Base-by-base conservation (phyloP, 106 monocot species). In the Allium cepa region DNA sequence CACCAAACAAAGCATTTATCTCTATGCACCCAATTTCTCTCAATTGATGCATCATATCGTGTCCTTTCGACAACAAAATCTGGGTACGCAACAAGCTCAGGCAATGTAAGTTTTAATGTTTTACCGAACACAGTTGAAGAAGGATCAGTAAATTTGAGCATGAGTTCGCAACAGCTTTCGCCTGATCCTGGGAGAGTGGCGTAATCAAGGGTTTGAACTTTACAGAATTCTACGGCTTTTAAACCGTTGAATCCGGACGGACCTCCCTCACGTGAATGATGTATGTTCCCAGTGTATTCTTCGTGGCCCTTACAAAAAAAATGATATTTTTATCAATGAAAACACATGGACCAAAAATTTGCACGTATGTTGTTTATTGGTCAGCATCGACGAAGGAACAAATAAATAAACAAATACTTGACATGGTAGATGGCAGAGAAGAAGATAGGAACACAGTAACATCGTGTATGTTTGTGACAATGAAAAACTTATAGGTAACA, bases 1-100 rank as follows among this genome's bases (percentile, higher is more conserved):
- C 97, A 99, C 97, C 97, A 99, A 16, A 99, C 97, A 61, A 78
- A 80, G 62, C 92, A 99, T 71, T 93, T 99, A 70, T 99, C 97
- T 63, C 97, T 75, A 36, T 73, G 73, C 8, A 90, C 85, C 97
- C 97, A 99, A 63, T 87, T 90, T 68, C 92, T 82, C n/a, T 84
- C 85, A 11, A 89, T 75, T 56, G 92, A 72, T 59, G 81, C 80
- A 70, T 90, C 80, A 77, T 84, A 99, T 56, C 92, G 69, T 52
- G 80, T 73, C 61, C 85, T 80, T 69, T 99, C 97, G 52, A 99
- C 97, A 73, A 99, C 77, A 51, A 93, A 99, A 69, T 99, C 97
- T 7, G 97, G 87, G 57, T 85, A 84, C 17, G 59, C 46, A 58
- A 75, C 82, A 27, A 99, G 87, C 75, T 99, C 97, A 15, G 84